Evolutionary conservation across 768 basidiomycete species (phyloP), one percentile per base, ranked within the genome.

Genomic region (Termitomyces sp.): DNA sequence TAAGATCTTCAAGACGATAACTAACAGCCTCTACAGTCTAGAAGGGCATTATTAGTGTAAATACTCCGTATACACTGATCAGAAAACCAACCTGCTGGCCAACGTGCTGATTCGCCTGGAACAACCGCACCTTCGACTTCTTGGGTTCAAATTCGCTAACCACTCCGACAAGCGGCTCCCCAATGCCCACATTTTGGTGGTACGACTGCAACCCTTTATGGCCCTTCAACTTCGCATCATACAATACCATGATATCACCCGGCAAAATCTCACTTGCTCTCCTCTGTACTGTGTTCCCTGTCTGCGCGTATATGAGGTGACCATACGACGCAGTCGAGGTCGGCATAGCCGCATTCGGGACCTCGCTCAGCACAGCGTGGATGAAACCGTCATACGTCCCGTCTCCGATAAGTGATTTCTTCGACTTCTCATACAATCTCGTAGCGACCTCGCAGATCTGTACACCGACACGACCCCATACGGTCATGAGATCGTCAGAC

Each of bases 91-190:
- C 89, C 82, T 91, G 89, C 63, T 87, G 89, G 50, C 90, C 86
- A 67, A 90, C 88, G 66, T 88, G 89, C 69, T 89, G 86, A 70
- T 92, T 94, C 55, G 93, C 93, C 70, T 95, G 92, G 70, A 88
- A 88, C 47, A 91, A 85, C 69, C 81, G 82, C 55, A 95, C 77
- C 77, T 97, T 97, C 61, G 81, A 82, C 78, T 95, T 95, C 83
- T 91, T 94, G 41, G 74, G 72, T 65, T 97, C 95, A 69, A 87
- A 90, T 68, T 95, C 94, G 50, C 79, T 80, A 55, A 95, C 83
- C 48, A 97, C 75, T 9, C 88, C 95, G 38, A 91, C 75, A 6
- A 93, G 64, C 26, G 84, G 81, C 63, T 85, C 83, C 4, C 77
- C 76, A 12, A 70, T 68, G 44, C 80, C 82, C 4, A 79, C 78